Evolutionary conservation across 768 basidiomycete species (phyloP).

Genomic region (Lyophyllum shimeji): DNA sequence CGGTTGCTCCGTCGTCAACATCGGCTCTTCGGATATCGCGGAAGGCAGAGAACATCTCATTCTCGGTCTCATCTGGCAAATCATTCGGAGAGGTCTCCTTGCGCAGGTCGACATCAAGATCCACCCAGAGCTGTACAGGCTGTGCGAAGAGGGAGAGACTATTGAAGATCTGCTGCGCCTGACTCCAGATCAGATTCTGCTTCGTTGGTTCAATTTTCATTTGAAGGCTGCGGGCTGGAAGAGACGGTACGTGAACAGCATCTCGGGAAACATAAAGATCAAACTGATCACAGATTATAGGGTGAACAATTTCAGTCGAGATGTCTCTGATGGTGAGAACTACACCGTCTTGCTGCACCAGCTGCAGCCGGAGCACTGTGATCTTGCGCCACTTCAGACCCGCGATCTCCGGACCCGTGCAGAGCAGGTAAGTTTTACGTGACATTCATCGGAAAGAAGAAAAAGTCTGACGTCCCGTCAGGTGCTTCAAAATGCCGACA

Average conservation of each 20-base stretch:
- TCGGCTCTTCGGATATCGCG: conserved; percentile 88
- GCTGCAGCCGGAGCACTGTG: conserved; percentile 92
- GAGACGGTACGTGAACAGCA: conserved; percentile 51
- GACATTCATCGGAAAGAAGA: not conserved
- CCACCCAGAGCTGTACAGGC: conserved; percentile 93
- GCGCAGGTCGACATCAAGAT: conserved; percentile 97
- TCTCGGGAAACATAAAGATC: too few species aligned
- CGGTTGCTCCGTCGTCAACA: conserved; percentile 98
- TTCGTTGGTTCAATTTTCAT: conserved; percentile 99
- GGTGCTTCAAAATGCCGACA: conserved; percentile 92
- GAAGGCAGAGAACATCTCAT: conserved; percentile 97
- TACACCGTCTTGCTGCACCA: conserved; percentile 96
- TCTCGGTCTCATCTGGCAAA: conserved; percentile 97
- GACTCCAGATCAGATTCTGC: conserved; percentile 94
- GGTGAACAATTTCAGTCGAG: conserved; percentile 96
- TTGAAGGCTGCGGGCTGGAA: conserved; percentile 94
- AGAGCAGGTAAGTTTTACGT: conserved; percentile 64
- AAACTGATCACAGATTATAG: conserved; percentile 39
- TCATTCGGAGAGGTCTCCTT: conserved; percentile 92
- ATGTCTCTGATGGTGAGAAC: conserved; percentile 97
- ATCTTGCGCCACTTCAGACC: conserved; percentile 87
- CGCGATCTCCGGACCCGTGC: conserved; percentile 80
- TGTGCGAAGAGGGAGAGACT: conserved; percentile 97
- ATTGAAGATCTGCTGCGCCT: conserved; percentile 91
- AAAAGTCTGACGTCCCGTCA: conserved; percentile 16